Percentiles rank a stretch among this genome's conserved stretches.
Conservation (phyloP, 176 grass and related monocot species). For the Alopecurus myosuroides region DNA sequence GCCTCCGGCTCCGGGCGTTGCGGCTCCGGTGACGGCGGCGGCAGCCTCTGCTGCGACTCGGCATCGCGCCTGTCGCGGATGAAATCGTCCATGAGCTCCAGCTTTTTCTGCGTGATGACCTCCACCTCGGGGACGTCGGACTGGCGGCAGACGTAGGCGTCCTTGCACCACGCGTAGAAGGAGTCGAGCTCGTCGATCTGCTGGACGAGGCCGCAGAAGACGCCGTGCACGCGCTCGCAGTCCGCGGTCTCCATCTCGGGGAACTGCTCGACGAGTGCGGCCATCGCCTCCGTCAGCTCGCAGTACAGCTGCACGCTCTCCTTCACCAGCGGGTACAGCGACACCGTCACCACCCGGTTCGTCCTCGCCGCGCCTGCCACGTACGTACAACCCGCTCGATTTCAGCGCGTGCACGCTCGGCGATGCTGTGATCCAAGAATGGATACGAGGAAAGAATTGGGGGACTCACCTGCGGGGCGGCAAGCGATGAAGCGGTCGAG, state of each 20-base stretch:
- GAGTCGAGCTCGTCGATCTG: slow-evolving; percentile 58
- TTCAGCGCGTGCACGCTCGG: not conserved
- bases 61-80: slow-evolving; percentile 59
- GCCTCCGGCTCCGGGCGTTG: slow-evolving; percentile 6
- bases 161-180: slow-evolving; percentile 77
- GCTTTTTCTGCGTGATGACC: slow-evolving; percentile 62
- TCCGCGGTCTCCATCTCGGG: slow-evolving; percentile 48
- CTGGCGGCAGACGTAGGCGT: slow-evolving; percentile 45
- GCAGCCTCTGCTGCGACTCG: slow-evolving; percentile 1
- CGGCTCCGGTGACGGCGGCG: slow-evolving; percentile 1
- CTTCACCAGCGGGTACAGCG: slow-evolving; percentile 66
- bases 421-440: not conserved
- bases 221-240: slow-evolving; percentile 48
- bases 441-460: not conserved
- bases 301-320: slow-evolving; percentile 85
- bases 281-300: slow-evolving; percentile 61
- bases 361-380: slow-evolving; percentile 55
- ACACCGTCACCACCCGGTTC: slow-evolving; percentile 67
- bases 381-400: not conserved
- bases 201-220: slow-evolving; percentile 58
- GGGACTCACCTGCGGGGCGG: slow-evolving; percentile 50
- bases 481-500: slow-evolving; percentile 75
- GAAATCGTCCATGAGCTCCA: slow-evolving; percentile 87
- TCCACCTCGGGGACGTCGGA: slow-evolving; percentile 81
- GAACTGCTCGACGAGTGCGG: slow-evolving; percentile 58